Evolutionary conservation across 768 basidiomycete genomes (phyloP).

Genomic region (Pulveroboletus ravenelii): DNA sequence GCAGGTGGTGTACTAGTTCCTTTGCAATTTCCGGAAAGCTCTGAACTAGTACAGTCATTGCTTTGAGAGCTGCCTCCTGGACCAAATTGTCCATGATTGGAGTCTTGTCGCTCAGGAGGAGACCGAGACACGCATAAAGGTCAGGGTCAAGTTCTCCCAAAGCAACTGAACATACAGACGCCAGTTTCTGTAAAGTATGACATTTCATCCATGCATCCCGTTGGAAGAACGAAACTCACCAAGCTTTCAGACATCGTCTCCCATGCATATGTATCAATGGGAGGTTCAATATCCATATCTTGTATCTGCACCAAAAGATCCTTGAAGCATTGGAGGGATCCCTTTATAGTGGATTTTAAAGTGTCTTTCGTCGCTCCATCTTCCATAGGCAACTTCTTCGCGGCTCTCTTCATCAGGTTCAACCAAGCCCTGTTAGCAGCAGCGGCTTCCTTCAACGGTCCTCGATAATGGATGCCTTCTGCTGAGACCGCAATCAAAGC

Average conservation of each 20-base stretch:
- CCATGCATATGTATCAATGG: constrained; percentile 84
- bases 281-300: constrained; percentile 76
- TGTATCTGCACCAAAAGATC: constrained; percentile 76
- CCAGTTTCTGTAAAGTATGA: constrained; percentile 60
- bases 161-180: constrained; percentile 74
- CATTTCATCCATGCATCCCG: neutral
- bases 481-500: constrained; percentile 43
- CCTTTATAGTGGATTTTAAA: constrained; percentile 47
- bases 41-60: constrained; percentile 77
- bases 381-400: constrained; percentile 35
- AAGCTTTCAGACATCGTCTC: constrained; percentile 90
- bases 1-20: constrained; percentile 70
- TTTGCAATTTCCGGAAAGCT: constrained; percentile 81
- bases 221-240: constrained; percentile 39
- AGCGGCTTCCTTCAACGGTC: constrained; percentile 58
- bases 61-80: constrained; percentile 86
- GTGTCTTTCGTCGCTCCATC: constrained; percentile 33
- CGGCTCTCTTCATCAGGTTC: constrained; percentile 54
- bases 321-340: constrained; percentile 71
- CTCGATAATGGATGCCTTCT: constrained; percentile 16
- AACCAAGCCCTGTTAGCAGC: constrained; percentile 83
- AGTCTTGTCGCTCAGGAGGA: constrained; percentile 75
- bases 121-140: constrained; percentile 64
- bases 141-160: constrained; percentile 60
- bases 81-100: constrained; percentile 80